Base-by-base conservation (phyloP, 495 filamentous ascomycete species). In the Penicillium lividum region DNA sequence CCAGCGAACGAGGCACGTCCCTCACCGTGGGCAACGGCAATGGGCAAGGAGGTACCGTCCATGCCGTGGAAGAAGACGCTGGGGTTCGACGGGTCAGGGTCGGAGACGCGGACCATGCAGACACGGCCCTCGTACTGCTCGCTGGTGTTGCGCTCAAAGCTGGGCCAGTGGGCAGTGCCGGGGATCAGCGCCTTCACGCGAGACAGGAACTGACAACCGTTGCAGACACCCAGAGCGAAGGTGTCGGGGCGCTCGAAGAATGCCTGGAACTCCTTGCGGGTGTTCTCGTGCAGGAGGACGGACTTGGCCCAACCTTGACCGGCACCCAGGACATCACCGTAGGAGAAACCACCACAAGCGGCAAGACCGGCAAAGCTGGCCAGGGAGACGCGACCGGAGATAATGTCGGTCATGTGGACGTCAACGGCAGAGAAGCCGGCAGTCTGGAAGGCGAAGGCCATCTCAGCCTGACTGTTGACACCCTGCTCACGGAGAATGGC, bases 291-390 rank as follows among this genome's bases (percentile, higher is more conserved):
- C 60, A 93, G 81, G 7, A 97, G 82, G 38, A 98, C 92, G 4
- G 89, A 92, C 69, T 93, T 92, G n/a, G 95, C 92, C 94, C 94
- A 98, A 49, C 95, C 94, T 63, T 89, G 88, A 33, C 94, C 94
- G 31, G 95, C 95, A 54, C 93, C 95, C 4, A 98, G 85, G 38
- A 97, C 92, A 60, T 98, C 94, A 66, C 94, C 95, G 73, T 95
- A 97, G 13, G 91, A 96, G 83, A 98, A 98, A 54, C 94, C 95
- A 61, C 94, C 95, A 63, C 93, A 96, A 58, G 92, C 93, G 29
- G 93, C 94, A 18, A 98, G 83, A 62, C 94, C 94, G 47, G 86
- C 85, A 62, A 95, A 97, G 63, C 83, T 85, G 57, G 86, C 78
- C 15, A 98, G 86, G 2, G 90, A 92, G 44, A 86, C 78, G 28